Base-by-base conservation (phyloP, 805 yeast species). In the Yarrowia alimentaria region DNA sequence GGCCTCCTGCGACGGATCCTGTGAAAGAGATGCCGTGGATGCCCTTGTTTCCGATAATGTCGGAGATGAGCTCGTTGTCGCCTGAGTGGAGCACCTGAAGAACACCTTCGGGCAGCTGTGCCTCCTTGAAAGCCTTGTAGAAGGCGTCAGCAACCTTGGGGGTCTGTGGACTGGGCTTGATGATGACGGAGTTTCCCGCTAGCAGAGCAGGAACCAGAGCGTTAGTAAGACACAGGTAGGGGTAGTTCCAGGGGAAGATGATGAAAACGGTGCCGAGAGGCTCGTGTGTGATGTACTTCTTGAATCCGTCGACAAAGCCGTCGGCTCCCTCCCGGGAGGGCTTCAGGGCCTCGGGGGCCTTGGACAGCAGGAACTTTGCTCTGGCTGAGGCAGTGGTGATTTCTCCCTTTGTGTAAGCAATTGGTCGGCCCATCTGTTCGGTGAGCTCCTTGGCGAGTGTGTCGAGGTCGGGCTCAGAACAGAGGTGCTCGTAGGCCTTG, bases 171-270 rank as follows among this genome's bases (percentile, higher is more conserved):
- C 95, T 90, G 28, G 95, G 84, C 71, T 87, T 87, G 69, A 87
- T 74, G 51, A 87, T 84, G 57, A 84, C 81, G 38, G 93, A 79
- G 74, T 86, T 85, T 69, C 94, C 94, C 42, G 94, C 81, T 56
- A 89, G 83, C 60, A 86, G 72, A 53, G 91, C 89, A 30, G 96
- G 95, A 56, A 88, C 90, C 57, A 87, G 72, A 63, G 86, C 86
- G 88, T 94, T 87, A 37, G 91, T 76, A 73, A 85, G 79, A 83
- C 86, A 84, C 71, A 87, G 75, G 63, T 86, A 73, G 58, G 96
- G 96, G 79, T 87, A 87, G 72, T 87, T 87, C 95, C 95, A 87
- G 60, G 96, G 95, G 62, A 85, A 86, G 60, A 87, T 83, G 65
- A 85, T 88, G 56, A 93, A 89, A 69, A 90, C 83, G 51, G 86